These are phyloP conservation scores for Megacollybia platyphylla DNA, from an alignment of 1,284 basidiomycete species.

Conservation along the genomic window DNA sequence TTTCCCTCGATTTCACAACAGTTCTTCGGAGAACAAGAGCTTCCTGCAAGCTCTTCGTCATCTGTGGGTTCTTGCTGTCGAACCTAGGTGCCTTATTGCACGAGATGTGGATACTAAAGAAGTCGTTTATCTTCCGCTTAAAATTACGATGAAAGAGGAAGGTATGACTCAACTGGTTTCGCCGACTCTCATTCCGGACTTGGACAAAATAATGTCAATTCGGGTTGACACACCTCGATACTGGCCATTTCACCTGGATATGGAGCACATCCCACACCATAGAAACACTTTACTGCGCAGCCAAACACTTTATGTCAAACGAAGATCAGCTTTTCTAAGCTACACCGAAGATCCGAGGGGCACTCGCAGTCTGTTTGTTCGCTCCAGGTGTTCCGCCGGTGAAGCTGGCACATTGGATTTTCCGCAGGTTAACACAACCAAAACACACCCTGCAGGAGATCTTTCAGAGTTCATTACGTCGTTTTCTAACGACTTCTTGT, in stretches of 20 bases:
- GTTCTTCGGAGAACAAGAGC: constrained; percentile 78
- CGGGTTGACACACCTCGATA: constrained; percentile 87
- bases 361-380: constrained; percentile 78
- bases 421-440: constrained; percentile 57
- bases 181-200: constrained; percentile 84
- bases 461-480: constrained; percentile 75
- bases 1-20: constrained; percentile 77
- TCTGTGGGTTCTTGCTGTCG: constrained; percentile 90
- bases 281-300: constrained; percentile 56
- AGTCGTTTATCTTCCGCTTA: constrained; percentile 84
- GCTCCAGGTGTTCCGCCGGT: constrained; percentile 63
- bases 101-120: constrained; percentile 85
- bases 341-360: constrained; percentile 91
- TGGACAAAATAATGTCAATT: constrained; percentile 69
- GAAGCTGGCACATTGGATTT: constrained; percentile 73
- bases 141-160: constrained; percentile 56
- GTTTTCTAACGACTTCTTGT: constrained; percentile 68
- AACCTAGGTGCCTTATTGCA: constrained; percentile 86
- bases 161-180: constrained; percentile 71
- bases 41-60: constrained; percentile 92
- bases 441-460: constrained; percentile 55
- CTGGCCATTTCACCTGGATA: constrained; percentile 82
- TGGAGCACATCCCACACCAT: constrained; percentile 56
- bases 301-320: constrained; percentile 85
- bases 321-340: constrained; percentile 83